These are phyloP conservation scores for Penicillium herquei DNA, from an alignment of 495 filamentous ascomycete species.

Conservation along the genomic window DNA sequence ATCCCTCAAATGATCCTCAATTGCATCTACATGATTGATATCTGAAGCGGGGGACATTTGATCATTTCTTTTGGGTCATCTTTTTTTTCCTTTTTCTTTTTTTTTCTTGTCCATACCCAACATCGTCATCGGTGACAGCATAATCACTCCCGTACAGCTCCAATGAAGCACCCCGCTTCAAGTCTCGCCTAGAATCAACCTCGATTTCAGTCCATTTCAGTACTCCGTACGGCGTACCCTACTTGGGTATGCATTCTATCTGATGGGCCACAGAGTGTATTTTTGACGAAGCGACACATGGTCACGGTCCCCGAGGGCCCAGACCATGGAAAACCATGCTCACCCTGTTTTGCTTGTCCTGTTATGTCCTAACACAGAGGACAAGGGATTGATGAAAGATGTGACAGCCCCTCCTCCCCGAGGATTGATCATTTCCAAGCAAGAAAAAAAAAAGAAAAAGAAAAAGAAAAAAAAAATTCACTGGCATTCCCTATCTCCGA, in stretches of 20 bases:
- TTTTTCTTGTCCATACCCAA: not conserved
- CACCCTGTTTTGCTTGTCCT: no score
- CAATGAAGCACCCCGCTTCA: not conserved
- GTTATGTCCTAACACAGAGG: no score
- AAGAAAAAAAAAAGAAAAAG: no score
- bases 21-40: not conserved
- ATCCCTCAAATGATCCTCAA: not conserved
- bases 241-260: no score
- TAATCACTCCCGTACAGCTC: constrained; percentile 5
- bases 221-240: not conserved
- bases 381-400: no score
- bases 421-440: not conserved
- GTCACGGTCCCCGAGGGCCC: constrained; percentile 21
- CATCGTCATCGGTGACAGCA: constrained; percentile 34
- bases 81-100: not conserved
- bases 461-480: no score
- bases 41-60: no score
- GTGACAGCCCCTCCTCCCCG: not conserved
- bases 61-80: no score
- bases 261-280: not conserved
- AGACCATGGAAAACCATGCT: constrained; percentile 11
- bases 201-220: not conserved
- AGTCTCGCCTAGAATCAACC: no score
- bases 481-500: not conserved
- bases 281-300: constrained; percentile 2